These are phyloP conservation scores for Mucor irregularis DNA, from an alignment of 371 early-diverging fungal species.

Conservation along the genomic window DNA sequence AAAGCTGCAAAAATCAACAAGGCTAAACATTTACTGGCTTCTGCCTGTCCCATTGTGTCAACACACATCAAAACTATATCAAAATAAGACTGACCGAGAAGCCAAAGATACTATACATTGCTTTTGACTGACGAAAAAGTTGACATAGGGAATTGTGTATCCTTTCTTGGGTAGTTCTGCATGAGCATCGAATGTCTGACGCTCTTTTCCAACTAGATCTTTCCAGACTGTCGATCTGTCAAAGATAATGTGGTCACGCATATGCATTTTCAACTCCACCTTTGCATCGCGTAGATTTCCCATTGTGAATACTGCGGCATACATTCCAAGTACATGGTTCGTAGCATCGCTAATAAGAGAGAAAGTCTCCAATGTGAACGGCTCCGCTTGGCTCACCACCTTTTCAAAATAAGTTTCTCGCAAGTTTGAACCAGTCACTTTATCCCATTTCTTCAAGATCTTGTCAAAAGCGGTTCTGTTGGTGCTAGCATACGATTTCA, in stretches of 20 bases:
- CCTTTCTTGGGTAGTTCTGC: conserved; percentile 35
- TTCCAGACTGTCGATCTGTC: conserved; percentile 82
- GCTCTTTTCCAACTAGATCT: conserved; percentile 74
- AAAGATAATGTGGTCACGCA: conserved; percentile 73
- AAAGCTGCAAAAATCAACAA: conserved; percentile 62
- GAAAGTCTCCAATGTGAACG: conserved; percentile 47
- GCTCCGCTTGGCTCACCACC: conserved; percentile 55
- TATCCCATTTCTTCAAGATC: conserved; percentile 96
- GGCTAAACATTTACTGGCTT: conserved; percentile 62
- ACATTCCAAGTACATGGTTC: conserved; percentile 48
- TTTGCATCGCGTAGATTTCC: conserved; percentile 53
- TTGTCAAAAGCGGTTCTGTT: conserved; percentile 92
- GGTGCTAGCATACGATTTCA: conserved; percentile 81
- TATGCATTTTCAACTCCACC: conserved; percentile 58
- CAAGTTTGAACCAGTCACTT: conserved; percentile 63
- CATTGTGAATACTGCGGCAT: conserved; percentile 47
- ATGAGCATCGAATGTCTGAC: conserved; percentile 50
- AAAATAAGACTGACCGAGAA: conserved; percentile 47
- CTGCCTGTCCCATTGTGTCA: conserved; percentile 53
- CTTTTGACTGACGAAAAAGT: conserved; percentile 31
- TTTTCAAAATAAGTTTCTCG: conserved; percentile 47
- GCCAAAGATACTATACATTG: conserved; percentile 23
- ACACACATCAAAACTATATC: conserved; percentile 54
- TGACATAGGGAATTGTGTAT: conserved; percentile 35
- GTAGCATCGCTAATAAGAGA: conserved; percentile 38